Percentiles rank a stretch among this genome's conserved stretches.
phyloP scores from a whole-genome alignment of 768 basidiomycete genomes.

The Asterophora parasitica region DNA sequence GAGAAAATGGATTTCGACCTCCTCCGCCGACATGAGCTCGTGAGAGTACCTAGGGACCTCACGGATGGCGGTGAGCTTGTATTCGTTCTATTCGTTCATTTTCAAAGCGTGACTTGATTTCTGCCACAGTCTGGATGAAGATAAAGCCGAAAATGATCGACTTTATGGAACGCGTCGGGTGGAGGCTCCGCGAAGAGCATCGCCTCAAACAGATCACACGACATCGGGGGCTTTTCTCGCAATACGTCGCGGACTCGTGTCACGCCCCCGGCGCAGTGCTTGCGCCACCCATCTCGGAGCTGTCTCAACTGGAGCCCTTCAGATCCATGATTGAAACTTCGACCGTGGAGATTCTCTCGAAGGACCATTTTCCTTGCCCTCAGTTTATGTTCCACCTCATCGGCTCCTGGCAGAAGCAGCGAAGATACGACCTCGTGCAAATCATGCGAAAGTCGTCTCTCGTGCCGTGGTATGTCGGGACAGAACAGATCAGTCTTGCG shows the following conservation, averaged over 20 bases:
- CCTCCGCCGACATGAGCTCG: conserved; percentile 26
- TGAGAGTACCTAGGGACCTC: conserved; percentile 33
- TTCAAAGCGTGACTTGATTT: background rate
- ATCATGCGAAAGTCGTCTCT: conserved; percentile 16
- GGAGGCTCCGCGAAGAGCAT: conserved; percentile 12
- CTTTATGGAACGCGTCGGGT: conserved; percentile 31
- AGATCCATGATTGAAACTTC: conserved; percentile 18
- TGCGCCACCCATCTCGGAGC: conserved; percentile 16
- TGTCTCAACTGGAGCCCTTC: conserved; percentile 16
- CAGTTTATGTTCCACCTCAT: conserved; percentile 11
- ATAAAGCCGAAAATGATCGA: conserved; percentile 27
- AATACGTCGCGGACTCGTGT: conserved; percentile 13
- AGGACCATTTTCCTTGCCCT: conserved; percentile 13
- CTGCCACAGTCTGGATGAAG: conserved; percentile 31
- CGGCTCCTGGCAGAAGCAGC: conserved; percentile 12
- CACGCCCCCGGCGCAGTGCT: conserved; percentile 6
- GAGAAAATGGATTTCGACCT: conserved; percentile 17
- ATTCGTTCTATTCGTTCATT: background rate
- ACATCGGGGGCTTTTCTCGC: conserved; percentile 17
- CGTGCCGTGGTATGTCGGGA: background rate
- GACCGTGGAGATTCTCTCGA: conserved; percentile 11
- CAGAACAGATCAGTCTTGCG: conserved; percentile 20
- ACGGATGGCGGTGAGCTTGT: conserved; percentile 32
- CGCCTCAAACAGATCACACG: conserved; percentile 15
- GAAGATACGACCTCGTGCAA: conserved; percentile 12